These are phyloP conservation scores for Geranomyces michiganensis DNA, from an alignment of 192 early-diverging fungal species.

Conservation along the genomic window DNA sequence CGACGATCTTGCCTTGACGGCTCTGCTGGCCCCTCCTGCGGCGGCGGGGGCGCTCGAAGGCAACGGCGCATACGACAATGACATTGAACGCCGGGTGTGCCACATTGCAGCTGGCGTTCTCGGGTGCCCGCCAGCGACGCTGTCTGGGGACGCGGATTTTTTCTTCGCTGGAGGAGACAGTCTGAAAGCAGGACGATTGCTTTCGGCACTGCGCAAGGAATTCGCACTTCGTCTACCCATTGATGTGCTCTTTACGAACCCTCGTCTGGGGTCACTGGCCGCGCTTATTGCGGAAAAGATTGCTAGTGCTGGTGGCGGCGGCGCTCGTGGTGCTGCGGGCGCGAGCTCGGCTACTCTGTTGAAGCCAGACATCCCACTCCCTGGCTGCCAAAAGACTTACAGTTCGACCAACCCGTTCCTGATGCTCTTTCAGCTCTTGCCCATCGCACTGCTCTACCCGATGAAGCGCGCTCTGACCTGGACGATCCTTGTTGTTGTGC, in stretches of 20 bases:
- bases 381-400: not conserved
- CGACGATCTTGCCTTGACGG: not conserved
- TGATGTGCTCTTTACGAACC: not conserved
- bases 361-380: constrained; percentile 18
- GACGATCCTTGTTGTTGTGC: constrained; percentile 4
- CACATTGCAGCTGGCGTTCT: constrained; percentile 40
- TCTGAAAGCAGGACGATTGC: constrained; percentile 39
- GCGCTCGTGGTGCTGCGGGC: too few species aligned
- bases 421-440: not conserved
- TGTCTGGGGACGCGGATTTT: constrained; percentile 38
- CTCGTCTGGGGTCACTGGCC: constrained; percentile 10
- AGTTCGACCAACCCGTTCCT: constrained; percentile 2
- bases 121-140: constrained; percentile 10
- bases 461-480: constrained; percentile 8
- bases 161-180: constrained; percentile 51
- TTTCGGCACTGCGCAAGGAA: constrained; percentile 2
- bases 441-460: not conserved
- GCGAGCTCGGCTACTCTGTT: not conserved
- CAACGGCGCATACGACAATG: constrained; percentile 12
- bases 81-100: constrained; percentile 21
- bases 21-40: not conserved
- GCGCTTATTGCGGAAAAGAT: not conserved
- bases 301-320: too few species aligned
- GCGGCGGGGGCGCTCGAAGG: constrained; percentile 8
- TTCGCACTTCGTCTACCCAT: not conserved